Evolutionary conservation across 2,329 filamentous ascomycete genomes (phyloP).

Genomic region (Fusarium newnesense): DNA sequence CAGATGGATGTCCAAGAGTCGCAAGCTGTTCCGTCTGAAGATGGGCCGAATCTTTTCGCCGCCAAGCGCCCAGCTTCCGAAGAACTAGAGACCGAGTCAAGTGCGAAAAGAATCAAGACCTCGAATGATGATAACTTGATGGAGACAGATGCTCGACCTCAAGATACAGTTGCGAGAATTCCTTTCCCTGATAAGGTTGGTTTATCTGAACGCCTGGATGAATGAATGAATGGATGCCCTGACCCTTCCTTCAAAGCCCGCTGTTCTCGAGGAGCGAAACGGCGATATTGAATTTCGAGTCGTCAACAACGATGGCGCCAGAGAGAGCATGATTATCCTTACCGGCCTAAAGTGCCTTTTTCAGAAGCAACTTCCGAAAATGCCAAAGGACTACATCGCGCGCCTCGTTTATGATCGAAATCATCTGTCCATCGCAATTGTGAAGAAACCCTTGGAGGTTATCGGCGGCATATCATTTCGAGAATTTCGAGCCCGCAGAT

Average conservation of each 20-base stretch:
- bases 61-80: no score
- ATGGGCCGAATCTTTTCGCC: no score
- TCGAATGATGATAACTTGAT: no score
- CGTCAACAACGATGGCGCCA: conserved; percentile 88
- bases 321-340: conserved; percentile 82
- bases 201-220: no score
- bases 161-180: no score
- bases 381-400: conserved; percentile 99
- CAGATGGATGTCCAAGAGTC: no score
- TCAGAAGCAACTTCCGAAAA: conserved; percentile 97
- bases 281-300: conserved; percentile 97
- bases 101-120: no score
- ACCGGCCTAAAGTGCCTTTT: conserved; percentile 98
- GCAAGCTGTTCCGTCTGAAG: no score
- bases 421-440: conserved; percentile 94
- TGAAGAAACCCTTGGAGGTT: conserved; percentile 94
- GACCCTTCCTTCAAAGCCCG: conserved; percentile 64
- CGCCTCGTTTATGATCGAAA: conserved; percentile 96
- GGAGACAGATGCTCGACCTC: no score
- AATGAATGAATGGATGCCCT: conserved; percentile 44
- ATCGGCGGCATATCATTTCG: conserved; percentile 98
- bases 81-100: no score
- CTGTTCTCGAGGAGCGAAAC: conserved; percentile 90
- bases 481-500: conserved; percentile 89
- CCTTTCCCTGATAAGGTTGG: conserved; percentile 83